These are phyloP conservation scores for Davidsoniella neocaledoniae DNA, from an alignment of 2,329 filamentous ascomycete genomes.

Conservation along the genomic window DNA sequence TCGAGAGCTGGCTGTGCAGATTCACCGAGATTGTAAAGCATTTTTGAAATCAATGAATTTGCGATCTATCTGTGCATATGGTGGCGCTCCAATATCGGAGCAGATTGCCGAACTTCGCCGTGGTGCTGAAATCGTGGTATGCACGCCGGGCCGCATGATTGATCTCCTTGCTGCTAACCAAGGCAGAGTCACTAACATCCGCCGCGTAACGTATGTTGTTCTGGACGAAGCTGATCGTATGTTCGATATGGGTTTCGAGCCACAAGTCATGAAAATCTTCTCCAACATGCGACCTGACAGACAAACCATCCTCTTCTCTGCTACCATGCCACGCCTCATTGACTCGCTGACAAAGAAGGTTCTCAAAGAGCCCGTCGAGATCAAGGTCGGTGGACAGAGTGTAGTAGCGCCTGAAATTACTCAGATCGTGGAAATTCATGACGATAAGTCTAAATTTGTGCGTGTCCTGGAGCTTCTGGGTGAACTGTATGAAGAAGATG, in stretches of 20 bases:
- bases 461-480: constrained; percentile 75
- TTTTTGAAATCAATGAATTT: constrained; percentile 78
- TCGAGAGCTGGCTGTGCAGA: constrained; percentile 82
- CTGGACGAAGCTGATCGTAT: constrained; percentile 96
- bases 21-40: constrained; percentile 85
- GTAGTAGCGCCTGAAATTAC: constrained; percentile 84
- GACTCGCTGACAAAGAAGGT: constrained; percentile 81
- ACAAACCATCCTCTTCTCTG: constrained; percentile 90
- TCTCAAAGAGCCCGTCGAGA: constrained; percentile 70
- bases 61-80: constrained; percentile 81
- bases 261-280: constrained; percentile 94
- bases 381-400: constrained; percentile 76
- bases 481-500: constrained; percentile 69
- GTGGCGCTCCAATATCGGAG: constrained; percentile 88
- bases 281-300: constrained; percentile 79
- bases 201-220: constrained; percentile 80
- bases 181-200: constrained; percentile 83
- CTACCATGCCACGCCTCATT: constrained; percentile 89
- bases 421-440: constrained; percentile 76
- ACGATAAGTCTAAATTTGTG: constrained; percentile 68
- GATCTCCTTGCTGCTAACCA: constrained; percentile 86
- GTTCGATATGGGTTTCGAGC: constrained; percentile 99
- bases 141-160: constrained; percentile 88
- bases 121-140: constrained; percentile 87
- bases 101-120: constrained; percentile 94